Percentiles rank a stretch among this genome's conserved stretches.
Conservation (phyloP, 2,329 filamentous ascomycete species). For the Calonectria multiphialidica region DNA sequence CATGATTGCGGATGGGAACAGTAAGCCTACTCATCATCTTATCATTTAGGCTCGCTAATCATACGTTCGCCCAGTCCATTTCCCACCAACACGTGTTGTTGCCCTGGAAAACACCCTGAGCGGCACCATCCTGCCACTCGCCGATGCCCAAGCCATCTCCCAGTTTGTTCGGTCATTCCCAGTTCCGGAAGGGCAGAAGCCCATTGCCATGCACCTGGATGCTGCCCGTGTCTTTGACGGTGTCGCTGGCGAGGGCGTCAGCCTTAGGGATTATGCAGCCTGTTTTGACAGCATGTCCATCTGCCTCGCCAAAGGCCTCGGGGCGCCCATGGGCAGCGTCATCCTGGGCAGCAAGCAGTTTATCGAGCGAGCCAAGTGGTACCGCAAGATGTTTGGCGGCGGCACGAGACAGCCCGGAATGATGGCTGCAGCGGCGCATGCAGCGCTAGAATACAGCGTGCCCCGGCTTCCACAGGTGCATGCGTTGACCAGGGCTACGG, state of each 20-base stretch:
- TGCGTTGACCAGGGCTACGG: conserved; percentile 32
- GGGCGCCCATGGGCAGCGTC: conserved; percentile 81
- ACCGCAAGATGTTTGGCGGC: conserved; percentile 77
- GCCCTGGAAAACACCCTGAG: conserved; percentile 85
- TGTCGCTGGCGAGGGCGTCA: conserved; percentile 74
- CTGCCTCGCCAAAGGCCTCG: conserved; percentile 83
- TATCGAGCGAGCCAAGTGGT: conserved; percentile 53
- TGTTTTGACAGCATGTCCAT: conserved; percentile 80
- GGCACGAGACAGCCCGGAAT: conserved; percentile 79
- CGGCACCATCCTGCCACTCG: conserved; percentile 80
- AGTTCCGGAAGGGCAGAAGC: conserved; percentile 51
- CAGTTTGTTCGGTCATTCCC: conserved; percentile 69
- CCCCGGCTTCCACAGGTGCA: conserved; percentile 38
- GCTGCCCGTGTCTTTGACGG: conserved; percentile 84
- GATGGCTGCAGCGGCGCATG: conserved; percentile 75
- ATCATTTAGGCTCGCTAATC: conserved; percentile 44
- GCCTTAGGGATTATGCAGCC: conserved; percentile 72
- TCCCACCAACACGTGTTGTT: conserved; percentile 82
- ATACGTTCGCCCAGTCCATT: conserved; percentile 71
- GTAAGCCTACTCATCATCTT: conserved; percentile 46
- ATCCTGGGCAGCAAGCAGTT: conserved; percentile 63
- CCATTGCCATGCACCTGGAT: conserved; percentile 78
- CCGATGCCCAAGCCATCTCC: conserved; percentile 75
- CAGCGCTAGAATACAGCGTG: conserved; percentile 62
- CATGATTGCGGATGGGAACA: conserved; percentile 43